Percentiles rank a stretch among this genome's conserved stretches.
These are phyloP conservation scores for Harrya chromipes DNA, from an alignment of 768 basidiomycete species.

Conservation along the genomic window DNA sequence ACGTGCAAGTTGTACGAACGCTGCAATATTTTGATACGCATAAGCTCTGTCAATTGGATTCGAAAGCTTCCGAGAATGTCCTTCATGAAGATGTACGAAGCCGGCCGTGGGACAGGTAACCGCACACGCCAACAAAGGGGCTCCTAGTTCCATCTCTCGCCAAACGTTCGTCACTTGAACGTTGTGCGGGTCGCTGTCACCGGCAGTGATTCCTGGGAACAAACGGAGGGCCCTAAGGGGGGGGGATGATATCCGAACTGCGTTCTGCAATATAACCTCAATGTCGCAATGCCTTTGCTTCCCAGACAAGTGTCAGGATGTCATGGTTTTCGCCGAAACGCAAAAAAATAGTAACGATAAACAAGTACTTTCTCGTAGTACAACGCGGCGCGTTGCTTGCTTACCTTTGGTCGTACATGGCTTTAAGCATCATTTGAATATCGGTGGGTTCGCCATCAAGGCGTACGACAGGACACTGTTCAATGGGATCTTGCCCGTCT, in stretches of 20 bases:
- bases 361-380: neutral
- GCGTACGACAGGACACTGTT: conserved; percentile 20
- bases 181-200: conserved; percentile 10
- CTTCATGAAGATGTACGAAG: neutral
- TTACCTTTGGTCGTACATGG: conserved; percentile 15
- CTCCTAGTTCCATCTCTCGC: conserved; percentile 2
- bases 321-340: conserved; percentile 19
- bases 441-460: conserved; percentile 15
- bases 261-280: neutral
- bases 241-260: neutral
- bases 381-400: neutral
- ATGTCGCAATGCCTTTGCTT: conserved; percentile 1
- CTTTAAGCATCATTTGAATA: conserved; percentile 15
- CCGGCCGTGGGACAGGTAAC: neutral
- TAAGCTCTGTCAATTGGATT: neutral
- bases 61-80: neutral
- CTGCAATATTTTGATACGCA: neutral
- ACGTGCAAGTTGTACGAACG: neutral
- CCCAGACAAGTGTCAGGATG: conserved; percentile 3
- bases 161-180: conserved; percentile 18
- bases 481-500: conserved; percentile 7
- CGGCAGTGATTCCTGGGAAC: neutral
- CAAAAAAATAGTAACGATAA: conserved; percentile 6
- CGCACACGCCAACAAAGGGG: conserved; percentile 9
- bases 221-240: neutral